Evolutionary conservation across 768 basidiomycete genomes (phyloP), one percentile per base, ranked within the genome.

Genomic region (Leccinum barrowsii): DNA sequence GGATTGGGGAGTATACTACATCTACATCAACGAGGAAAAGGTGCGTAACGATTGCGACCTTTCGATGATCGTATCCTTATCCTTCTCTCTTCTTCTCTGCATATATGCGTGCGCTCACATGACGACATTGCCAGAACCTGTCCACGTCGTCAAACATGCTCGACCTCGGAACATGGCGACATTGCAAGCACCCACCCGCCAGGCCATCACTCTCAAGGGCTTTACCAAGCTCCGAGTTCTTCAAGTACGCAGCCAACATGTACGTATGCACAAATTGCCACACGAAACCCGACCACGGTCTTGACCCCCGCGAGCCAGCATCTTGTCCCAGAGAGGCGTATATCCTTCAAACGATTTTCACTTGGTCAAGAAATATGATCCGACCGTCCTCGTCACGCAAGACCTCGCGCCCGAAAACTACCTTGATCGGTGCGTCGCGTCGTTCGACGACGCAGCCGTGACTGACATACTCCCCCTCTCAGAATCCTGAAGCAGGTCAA

Each of bases 221-320:
- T 96, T 93, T 0, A 93, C 94, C 2, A 82, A 85, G 37, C 81
- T 98, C 19, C 0, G 97, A 99, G 67, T 98, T 99, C 81, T 98
- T 99, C 82, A 98, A 98, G 77, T 98, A 94, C 74, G 90, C 92
- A n/a, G 93, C 94, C 64, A 97, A 97, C 78, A 94, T 89, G 94
- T 94, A 67, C 63, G 90, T 80, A 4, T 21, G 19, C 44, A 22
- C 13, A 44, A 34, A 22, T 6, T 5, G 12, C 19, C 28, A 35
- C 34, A 24, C 34, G 17, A 34, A 50, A 24, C 50, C 11, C 15
- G 13, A 50, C 7, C 50, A 1, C 5, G 7, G n/a, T 19, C 19
- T 26, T 26, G 24, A 47, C 22, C 30, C 2, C n/a, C 7, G 10
- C 34, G 28, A 15, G 24, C 70, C n/a, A 97, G 94, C 15, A 96